Base-by-base conservation (phyloP, 139 green algal genomes). In the Microglena sp. region DNA sequence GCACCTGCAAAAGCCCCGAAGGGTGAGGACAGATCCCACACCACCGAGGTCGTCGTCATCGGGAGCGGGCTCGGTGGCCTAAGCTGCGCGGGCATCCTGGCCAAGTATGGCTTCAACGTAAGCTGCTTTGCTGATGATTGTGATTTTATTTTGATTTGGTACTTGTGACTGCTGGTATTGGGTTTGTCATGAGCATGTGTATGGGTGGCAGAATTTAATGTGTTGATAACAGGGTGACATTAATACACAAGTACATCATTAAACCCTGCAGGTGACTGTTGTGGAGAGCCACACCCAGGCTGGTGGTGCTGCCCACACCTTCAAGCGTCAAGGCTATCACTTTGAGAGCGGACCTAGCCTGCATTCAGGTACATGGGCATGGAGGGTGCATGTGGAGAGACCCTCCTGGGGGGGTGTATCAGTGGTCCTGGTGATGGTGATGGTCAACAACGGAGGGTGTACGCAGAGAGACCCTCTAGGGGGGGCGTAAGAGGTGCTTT, bases 301-400 rank as follows among this genome's bases (percentile, higher is more conserved):
- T 0, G 92, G 92, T 7, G 92, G 92, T 11, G 91, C 90, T 0
- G 86, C 86, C 1, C 92, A 98, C 75, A 69, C 80, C 0, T 98
- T 80, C 77, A 55, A 60, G 58, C 69, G 78, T 1, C 61, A 84
- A 0, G 85, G 86, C 11, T 95, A 93, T 58, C 85, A 93, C 55
- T 97, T 97, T 63, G 92, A 98, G 77, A 81, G 68, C 18, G 31
- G 73, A 7, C 73, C 73, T 1, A 70, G 55, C 1, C 60, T 80
- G 4, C n/a, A n/a, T 95, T 93, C 72, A 54, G 40, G 40, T 50
- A 50, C 40, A 18, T 11, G 18, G 40, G 18, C 15, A 50, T 11
- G 40, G 40, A n/a, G n/a, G n/a, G n/a, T n/a, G n/a, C n/a, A n/a
- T n/a, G n/a, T n/a, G n/a, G n/a, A n/a, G n/a, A n/a, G n/a, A n/a